phyloP scores from a whole-genome alignment of 192 early-diverging fungal genomes.

The Coemansia sp. region DNA sequence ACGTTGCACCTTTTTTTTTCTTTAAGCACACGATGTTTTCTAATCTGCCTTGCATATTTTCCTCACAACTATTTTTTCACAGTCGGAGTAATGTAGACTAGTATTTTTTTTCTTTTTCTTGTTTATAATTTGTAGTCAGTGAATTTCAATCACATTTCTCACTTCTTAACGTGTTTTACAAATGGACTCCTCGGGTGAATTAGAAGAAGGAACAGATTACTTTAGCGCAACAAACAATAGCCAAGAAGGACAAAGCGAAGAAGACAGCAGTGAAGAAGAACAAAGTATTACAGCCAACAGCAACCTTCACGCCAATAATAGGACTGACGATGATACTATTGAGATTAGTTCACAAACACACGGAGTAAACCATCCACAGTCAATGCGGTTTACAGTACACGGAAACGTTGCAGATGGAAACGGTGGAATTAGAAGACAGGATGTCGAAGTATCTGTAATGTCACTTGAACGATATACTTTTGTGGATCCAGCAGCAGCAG shows the following conservation, averaged over 20 bases:
- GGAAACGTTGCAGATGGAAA: neutral
- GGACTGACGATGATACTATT: conserved; percentile 6
- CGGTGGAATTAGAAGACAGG: neutral
- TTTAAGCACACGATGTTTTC: neutral
- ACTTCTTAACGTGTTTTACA: neutral
- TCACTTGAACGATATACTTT: conserved; percentile 52
- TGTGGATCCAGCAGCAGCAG: conserved; percentile 33
- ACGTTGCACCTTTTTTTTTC: neutral
- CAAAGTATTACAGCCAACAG: neutral
- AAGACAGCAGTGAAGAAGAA: neutral
- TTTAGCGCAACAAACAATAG: conserved; percentile 12
- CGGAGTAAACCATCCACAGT: conserved; percentile 5
- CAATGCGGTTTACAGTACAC: conserved; percentile 3
- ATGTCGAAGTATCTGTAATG: conserved; percentile 35
- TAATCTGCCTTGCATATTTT: no score
- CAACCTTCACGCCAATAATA: neutral
- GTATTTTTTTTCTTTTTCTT: neutral
- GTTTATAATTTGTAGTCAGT: neutral
- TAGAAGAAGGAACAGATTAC: conserved; percentile 15
- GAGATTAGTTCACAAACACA: conserved; percentile 16
- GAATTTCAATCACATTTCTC: neutral
- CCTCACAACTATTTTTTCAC: no score
- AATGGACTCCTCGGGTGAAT: conserved; percentile 11
- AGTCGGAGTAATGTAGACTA: neutral
- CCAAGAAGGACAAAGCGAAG: neutral